Evolutionary conservation across 257 asterid genomes (phyloP).

Genomic region (Solanum paucissectum): DNA sequence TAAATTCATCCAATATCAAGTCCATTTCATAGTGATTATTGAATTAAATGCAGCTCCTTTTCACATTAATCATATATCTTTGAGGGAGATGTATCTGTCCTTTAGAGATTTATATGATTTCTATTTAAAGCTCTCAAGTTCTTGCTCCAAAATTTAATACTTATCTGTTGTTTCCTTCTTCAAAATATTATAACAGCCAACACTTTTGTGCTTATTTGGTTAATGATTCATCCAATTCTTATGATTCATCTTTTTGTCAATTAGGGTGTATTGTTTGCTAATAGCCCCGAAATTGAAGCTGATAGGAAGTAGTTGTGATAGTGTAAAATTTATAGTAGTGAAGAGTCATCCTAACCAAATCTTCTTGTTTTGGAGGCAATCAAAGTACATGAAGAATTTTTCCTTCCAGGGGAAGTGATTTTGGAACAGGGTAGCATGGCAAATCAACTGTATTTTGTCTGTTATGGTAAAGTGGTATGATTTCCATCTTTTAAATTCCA

Average conservation of each 20-base stretch:
- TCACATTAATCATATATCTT: neutral
- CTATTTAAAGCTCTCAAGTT: neutral
- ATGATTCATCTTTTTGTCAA: neutral
- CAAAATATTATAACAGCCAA: neutral
- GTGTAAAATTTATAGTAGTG: neutral
- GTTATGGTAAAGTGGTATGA: conserved; percentile 53
- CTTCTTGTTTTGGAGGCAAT: conserved; percentile 26
- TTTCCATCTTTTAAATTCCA: neutral
- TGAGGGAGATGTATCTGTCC: neutral
- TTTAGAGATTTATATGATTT: neutral
- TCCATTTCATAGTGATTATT: neutral
- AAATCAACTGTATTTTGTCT: conserved; percentile 52
- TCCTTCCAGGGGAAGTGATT: conserved; percentile 62
- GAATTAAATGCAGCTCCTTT: neutral
- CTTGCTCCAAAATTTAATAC: neutral
- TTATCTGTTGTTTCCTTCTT: neutral
- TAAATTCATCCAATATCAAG: neutral
- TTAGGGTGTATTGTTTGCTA: neutral
- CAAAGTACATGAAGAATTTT: conserved; percentile 49
- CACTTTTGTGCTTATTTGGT: neutral
- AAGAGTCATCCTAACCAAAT: neutral
- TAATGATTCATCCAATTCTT: neutral
- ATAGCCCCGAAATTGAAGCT: neutral
- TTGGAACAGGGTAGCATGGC: conserved; percentile 40
- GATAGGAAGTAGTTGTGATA: neutral